Evolutionary conservation across 257 asterid genomes (phyloP).

Genomic region (Ballota nigra): DNA sequence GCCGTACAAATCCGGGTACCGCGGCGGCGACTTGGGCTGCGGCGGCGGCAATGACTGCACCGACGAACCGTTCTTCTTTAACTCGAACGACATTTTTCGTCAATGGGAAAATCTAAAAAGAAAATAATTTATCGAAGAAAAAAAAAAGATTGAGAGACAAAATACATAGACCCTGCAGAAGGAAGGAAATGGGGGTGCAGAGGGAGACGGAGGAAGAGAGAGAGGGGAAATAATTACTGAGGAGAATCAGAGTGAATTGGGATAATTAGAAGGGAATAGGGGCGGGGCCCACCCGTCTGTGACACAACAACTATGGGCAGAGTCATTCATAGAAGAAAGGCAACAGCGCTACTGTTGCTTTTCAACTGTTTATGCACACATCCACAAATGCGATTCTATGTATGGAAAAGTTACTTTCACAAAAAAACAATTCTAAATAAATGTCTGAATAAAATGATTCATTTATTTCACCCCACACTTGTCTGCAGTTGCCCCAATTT

Average conservation of each 20-base stretch:
- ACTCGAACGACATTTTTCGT: neutral
- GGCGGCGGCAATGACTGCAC: conserved; percentile 81
- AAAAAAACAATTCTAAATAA: no score
- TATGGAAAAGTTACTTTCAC: neutral
- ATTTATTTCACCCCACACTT: conserved; percentile 38
- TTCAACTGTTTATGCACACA: conserved; percentile 7
- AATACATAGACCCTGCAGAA: neutral
- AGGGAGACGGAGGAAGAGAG: neutral
- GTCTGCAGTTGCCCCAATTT: conserved; percentile 28
- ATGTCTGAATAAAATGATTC: conserved; percentile 20
- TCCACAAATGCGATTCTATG: conserved; percentile 11
- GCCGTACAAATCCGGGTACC: conserved; percentile 88
- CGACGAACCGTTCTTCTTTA: neutral
- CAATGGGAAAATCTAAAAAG: no score
- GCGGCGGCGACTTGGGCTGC: conserved; percentile 84
- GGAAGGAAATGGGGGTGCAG: neutral
- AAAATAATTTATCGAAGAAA: no score
- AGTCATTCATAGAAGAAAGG: conserved; percentile 22
- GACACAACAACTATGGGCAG: conserved; percentile 50
- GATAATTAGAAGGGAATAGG: neutral
- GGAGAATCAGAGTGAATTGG: no score
- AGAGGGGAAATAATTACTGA: conserved; percentile 15
- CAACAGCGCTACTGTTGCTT: conserved; percentile 18
- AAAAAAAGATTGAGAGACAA: no score
- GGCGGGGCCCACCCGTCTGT: conserved; percentile 30